Evolutionary conservation across 768 basidiomycete species (phyloP).

Genomic region (Sistotremastrum niveocremeum): DNA sequence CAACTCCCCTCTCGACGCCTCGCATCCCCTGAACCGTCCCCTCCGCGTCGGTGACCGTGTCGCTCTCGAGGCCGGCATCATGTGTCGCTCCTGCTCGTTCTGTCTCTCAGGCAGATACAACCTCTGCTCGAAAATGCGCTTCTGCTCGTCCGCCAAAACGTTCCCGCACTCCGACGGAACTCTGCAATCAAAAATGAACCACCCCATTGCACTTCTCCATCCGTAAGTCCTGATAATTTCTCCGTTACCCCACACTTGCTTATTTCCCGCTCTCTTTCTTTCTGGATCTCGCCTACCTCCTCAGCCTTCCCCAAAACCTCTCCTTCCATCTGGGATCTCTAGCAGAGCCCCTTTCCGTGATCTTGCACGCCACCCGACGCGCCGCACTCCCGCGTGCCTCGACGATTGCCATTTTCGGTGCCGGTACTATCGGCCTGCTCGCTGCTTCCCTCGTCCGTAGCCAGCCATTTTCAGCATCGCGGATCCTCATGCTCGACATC

Average conservation of each 20-base stretch:
- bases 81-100: constrained; percentile 63
- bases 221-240: constrained; percentile 42
- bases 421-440: constrained; percentile 87
- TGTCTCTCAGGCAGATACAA: constrained; percentile 79
- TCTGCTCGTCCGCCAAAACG: constrained; percentile 80
- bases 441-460: constrained; percentile 69
- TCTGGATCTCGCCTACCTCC: not conserved
- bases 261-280: constrained; percentile 3
- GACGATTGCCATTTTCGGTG: constrained; percentile 78
- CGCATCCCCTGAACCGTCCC: not conserved
- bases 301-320: constrained; percentile 61
- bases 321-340: constrained; percentile 74
- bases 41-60: constrained; percentile 73
- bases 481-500: constrained; percentile 75
- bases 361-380: constrained; percentile 48
- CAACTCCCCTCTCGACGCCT: constrained; percentile 4
- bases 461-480: constrained; percentile 44
- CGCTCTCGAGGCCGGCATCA: constrained; percentile 86
- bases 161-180: constrained; percentile 92
- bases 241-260: constrained; percentile 1
- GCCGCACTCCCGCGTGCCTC: constrained; percentile 36
- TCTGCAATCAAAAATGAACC: constrained; percentile 76
- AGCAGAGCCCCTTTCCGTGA: constrained; percentile 89
- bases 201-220: constrained; percentile 75
- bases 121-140: constrained; percentile 81